A percentile compares a stretch with the other conserved stretches of the same genome.
Evolutionary conservation across 129 eudicot genomes (phyloP).

Genomic region (Escallonia herrerae): DNA sequence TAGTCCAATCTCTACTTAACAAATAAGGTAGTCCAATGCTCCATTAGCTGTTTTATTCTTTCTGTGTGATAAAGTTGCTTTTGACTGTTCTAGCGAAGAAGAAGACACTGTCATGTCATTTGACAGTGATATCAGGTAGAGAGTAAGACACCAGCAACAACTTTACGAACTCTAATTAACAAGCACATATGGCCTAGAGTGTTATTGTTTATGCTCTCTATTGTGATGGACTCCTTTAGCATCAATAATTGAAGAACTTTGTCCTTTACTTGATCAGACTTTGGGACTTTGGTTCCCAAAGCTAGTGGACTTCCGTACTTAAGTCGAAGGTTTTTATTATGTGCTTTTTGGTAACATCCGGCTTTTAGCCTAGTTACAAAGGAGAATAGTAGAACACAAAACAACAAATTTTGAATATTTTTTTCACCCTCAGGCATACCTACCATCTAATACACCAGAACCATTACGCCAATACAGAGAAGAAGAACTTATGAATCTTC

Average conservation of each 20-base stretch:
- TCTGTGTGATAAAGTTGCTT: too few relatives aligned
- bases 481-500: conserved; percentile 19
- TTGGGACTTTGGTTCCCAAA: background rate
- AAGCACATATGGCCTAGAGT: background rate
- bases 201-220: background rate
- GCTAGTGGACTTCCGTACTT: background rate
- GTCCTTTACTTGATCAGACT: background rate
- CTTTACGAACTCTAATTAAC: background rate
- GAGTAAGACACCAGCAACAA: background rate
- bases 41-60: background rate
- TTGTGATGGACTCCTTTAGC: background rate
- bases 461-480: conserved; percentile 9
- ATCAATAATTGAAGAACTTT: background rate
- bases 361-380: background rate
- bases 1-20: too few relatives aligned
- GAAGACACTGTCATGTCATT: background rate
- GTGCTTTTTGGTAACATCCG: background rate
- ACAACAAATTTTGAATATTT: background rate
- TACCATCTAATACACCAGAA: conserved; percentile 21
- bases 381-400: background rate
- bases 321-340: too few relatives aligned
- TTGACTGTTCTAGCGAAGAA: too few relatives aligned
- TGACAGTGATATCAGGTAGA: background rate
- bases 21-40: too few relatives aligned
- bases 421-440: conserved; percentile 15